phyloP scores from a whole-genome alignment of 2,329 filamentous ascomycete species.

The Ophiostoma novo-ulmi region DNA sequence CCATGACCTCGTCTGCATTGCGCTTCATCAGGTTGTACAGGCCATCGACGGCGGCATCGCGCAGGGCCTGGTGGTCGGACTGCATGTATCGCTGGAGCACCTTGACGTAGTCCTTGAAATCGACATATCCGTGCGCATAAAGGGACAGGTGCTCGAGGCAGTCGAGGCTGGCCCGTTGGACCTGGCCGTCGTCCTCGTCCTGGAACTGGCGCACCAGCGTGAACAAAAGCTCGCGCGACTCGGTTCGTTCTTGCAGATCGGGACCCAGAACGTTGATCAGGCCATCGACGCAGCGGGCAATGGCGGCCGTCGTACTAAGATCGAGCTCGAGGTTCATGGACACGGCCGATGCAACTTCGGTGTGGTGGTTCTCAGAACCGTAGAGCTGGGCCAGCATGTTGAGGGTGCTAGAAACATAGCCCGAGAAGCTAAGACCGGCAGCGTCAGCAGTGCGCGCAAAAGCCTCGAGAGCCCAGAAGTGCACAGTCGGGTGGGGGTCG shows the following conservation, averaged over 20 bases:
- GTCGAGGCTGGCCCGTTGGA: slow-evolving; percentile 70
- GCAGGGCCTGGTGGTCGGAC: slow-evolving; percentile 62
- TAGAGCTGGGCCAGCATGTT: slow-evolving; percentile 94
- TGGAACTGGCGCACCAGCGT: slow-evolving; percentile 80
- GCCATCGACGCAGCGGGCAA: slow-evolving; percentile 87
- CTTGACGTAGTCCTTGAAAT: slow-evolving; percentile 77
- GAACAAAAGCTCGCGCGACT: slow-evolving; percentile 86
- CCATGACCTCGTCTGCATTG: slow-evolving; percentile 75
- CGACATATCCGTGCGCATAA: slow-evolving; percentile 83
- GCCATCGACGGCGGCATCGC: slow-evolving; percentile 78
- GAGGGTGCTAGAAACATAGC: slow-evolving; percentile 82
- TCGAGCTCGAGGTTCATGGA: slow-evolving; percentile 90
- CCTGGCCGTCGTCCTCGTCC: slow-evolving; percentile 62
- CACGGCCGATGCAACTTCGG: slow-evolving; percentile 70
- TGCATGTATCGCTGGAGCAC: slow-evolving; percentile 72
- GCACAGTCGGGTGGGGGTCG: slow-evolving; percentile 89
- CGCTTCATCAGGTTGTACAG: slow-evolving; percentile 94
- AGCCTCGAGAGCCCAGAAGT: slow-evolving; percentile 93
- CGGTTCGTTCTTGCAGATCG: slow-evolving; percentile 86
- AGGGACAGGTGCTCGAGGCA: slow-evolving; percentile 89
- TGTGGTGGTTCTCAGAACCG: slow-evolving; percentile 83
- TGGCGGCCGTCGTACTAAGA: slow-evolving; percentile 71
- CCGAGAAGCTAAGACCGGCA: slow-evolving; percentile 84
- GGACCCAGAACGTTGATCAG: slow-evolving; percentile 93
- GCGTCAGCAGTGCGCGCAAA: slow-evolving; percentile 83